Base-by-base conservation (phyloP, 257 asterid species). In the Solanum ossicruentum region DNA sequence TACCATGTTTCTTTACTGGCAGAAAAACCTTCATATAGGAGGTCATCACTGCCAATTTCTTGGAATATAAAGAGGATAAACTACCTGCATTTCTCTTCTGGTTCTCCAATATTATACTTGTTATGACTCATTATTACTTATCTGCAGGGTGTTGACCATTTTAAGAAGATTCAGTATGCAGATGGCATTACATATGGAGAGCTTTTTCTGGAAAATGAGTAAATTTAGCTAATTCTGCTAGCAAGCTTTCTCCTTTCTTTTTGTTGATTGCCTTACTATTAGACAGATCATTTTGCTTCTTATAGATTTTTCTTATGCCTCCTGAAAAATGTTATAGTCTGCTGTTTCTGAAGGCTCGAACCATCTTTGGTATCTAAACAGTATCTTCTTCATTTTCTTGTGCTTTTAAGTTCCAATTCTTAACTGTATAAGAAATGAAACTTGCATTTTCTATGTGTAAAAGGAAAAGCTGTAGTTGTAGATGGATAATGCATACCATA, bases 101-200 rank as follows among this genome's bases (percentile, higher is more conserved):
- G 61, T 16, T 77, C 82, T 77, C 82, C 61, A 77, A 51, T 51
- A 51, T 77, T 51, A 51, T 77, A 45, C 26, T 84, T 86, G 87
- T 66, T 85, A 71, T 85, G 77, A 26, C 63, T 87, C 47, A 26
- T 82, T 32, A 84, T 66, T 54, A 84, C 82, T 84, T 80, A 32
- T 80, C 72, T 91, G 87, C 96, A 96, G 99, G 99, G 98, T 71
- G 99, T 95, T 83, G 99, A 96, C 84, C 99, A 95, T 93, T 96
- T 96, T 92, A 96, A 95, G 92, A 93, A 96, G 89, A 95, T 96
- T 89, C 95, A 91, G 66, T 96, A 96, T 92, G 98, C 98, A 36
- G 91, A 93, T 86, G 99, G 99, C 89, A 96, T 96, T 87, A 93
- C 99, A 85, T 96, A 96, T 85, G 98, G 98, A 84, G 99, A 96